Percentiles rank a stretch among this genome's conserved stretches.
Evolutionary conservation across 2,329 filamentous ascomycete genomes (phyloP).

Genomic region (Taxawa tesnikishii): DNA sequence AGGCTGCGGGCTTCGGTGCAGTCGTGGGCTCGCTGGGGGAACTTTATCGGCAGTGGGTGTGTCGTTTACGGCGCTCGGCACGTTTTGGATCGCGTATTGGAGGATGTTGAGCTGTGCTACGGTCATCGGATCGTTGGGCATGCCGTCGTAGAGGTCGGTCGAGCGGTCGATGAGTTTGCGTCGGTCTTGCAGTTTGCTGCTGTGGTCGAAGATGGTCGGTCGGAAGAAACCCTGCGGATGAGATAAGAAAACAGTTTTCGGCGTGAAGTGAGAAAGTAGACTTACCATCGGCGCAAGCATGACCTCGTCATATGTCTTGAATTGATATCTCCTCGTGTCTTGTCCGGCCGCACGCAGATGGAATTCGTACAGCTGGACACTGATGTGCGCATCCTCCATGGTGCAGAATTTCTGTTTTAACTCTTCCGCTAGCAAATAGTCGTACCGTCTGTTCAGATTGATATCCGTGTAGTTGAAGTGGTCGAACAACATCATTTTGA

Average conservation of each 20-base stretch:
- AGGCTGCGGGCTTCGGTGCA: constrained; percentile 40
- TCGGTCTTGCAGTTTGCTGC: constrained; percentile 64
- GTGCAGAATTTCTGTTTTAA: constrained; percentile 89
- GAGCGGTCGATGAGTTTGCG: constrained; percentile 76
- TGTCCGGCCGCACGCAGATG: constrained; percentile 80
- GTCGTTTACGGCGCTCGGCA: constrained; percentile 26
- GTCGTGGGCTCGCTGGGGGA: too few relatives aligned
- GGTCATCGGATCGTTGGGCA: constrained; percentile 82
- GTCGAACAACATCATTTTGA: constrained; percentile 96
- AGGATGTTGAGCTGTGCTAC: constrained; percentile 64
- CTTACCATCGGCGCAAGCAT: constrained; percentile 74
- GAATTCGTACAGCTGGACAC: constrained; percentile 79
- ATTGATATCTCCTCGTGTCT: constrained; percentile 82
- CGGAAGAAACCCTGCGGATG: constrained; percentile 62
- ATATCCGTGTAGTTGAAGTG: constrained; percentile 94
- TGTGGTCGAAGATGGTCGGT: constrained; percentile 75
- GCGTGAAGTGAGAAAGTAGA: neutral
- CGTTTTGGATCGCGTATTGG: constrained; percentile 33
- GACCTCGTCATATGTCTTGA: constrained; percentile 95
- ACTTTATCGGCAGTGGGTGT: constrained; percentile 37
- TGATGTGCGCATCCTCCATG: constrained; percentile 79
- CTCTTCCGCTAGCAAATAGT: constrained; percentile 89
- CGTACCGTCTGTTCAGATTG: constrained; percentile 78
- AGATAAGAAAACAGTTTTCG: constrained; percentile 1
- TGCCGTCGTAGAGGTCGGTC: constrained; percentile 85